Conservation (phyloP, 306 rosid species). For the Pueraria montana region DNA sequence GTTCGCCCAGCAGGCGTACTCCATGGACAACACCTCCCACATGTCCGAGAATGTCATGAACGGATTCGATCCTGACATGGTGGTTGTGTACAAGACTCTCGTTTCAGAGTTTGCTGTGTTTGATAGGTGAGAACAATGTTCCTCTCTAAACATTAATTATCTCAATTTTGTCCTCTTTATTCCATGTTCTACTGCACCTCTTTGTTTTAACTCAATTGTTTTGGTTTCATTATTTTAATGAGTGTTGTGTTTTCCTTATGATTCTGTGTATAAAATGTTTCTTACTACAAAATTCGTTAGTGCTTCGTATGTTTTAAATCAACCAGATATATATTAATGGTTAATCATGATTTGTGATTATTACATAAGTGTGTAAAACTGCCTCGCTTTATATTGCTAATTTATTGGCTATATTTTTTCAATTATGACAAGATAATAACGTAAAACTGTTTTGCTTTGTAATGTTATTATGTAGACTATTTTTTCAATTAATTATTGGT, state of each 20-base stretch:
- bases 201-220: background rate
- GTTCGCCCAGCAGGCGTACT: constrained; percentile 81
- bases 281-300: background rate
- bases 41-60: constrained; percentile 79
- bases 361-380: too few relatives aligned
- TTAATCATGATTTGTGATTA: too few relatives aligned
- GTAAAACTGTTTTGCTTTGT: too few relatives aligned
- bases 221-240: too few relatives aligned
- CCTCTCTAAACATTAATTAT: background rate
- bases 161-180: background rate
- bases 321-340: too few relatives aligned
- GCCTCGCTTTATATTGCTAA: too few relatives aligned
- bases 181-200: background rate
- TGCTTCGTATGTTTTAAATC: background rate
- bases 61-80: constrained; percentile 71
- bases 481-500: too few relatives aligned
- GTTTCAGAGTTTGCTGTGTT: constrained; percentile 85
- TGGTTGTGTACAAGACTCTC: constrained; percentile 74
- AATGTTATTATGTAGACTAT: too few relatives aligned
- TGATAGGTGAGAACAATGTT: constrained; percentile 65
- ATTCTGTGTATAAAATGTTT: too few relatives aligned
- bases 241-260: too few relatives aligned
- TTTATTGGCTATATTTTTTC: too few relatives aligned
- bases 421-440: too few relatives aligned
- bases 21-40: constrained; percentile 72